Evolutionary conservation across 2,329 filamentous ascomycete species (phyloP), one percentile per base, ranked within the genome.

Genomic region (Nannizziopsis barbatae): DNA sequence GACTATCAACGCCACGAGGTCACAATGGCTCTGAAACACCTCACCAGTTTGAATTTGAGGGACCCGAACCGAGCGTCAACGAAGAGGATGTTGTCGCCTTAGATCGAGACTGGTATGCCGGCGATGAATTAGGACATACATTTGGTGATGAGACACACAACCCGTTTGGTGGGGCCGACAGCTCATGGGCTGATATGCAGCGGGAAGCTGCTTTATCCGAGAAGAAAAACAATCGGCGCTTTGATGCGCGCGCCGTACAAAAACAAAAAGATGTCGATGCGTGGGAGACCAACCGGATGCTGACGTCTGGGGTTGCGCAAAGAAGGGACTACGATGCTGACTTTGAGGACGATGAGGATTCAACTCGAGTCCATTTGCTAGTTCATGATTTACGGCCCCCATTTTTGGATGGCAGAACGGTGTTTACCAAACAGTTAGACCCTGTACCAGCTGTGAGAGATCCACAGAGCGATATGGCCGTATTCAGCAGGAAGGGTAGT

Each of bases 211-310:
- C 80, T 11, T 69, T 88, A 63, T 74, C 80, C 7, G 86, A 93
- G 65, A 92, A 86, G 73, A 92, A 92, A 71, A 75, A 81, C 4
- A 81, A 76, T 45, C 81, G 77, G 58, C 74, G 79, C 3, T 75
- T 84, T 63, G 86, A 80, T 61, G 84, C 84, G 39, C 77, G 85
- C 44, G 81, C 83, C 52, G 75, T 86, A 50, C 87, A 95, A 66
- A 86, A 89, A 58, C 86, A 95, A 64, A 88, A 85, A 62, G 92
- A 98, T 62, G 88, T 92, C 38, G 92, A 98, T 67, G 90, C 89
- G 0, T 98, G 92, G 92, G 93, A 98, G 67, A 92, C 90, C 12
- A 98, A 98, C 64, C 85, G 92, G 51, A 96, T 98, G 92, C 75
- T 98, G 52, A 92, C 89, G 1, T 95, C 89, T 15, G 90, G 90